Percentiles rank a stretch among this genome's conserved stretches.
These are phyloP conservation scores for Nicotiana rustica DNA, from an alignment of 305 asterid genomes.

Conservation along the genomic window DNA sequence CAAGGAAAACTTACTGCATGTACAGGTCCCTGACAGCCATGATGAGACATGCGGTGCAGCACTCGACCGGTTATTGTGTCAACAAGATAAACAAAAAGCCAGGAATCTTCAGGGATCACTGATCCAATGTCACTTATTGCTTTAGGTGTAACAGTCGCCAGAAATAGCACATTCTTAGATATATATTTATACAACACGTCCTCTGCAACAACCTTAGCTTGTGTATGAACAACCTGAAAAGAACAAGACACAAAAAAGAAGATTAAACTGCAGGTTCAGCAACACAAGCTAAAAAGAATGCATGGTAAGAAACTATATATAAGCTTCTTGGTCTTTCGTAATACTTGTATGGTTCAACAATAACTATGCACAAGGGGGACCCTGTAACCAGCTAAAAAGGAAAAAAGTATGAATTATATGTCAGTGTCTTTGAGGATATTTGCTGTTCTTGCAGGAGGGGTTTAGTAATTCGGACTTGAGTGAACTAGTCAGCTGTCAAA, in stretches of 20 bases:
- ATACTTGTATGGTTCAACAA: neutral
- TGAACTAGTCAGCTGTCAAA: neutral
- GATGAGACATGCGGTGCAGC: slow-evolving; percentile 87
- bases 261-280: slow-evolving; percentile 34
- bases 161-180: slow-evolving; percentile 85
- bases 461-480: neutral
- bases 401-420: neutral
- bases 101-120: slow-evolving; percentile 86
- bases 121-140: slow-evolving; percentile 88
- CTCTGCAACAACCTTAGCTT: slow-evolving; percentile 86
- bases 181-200: slow-evolving; percentile 93
- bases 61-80: slow-evolving; percentile 96
- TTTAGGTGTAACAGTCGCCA: slow-evolving; percentile 90
- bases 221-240: slow-evolving; percentile 92
- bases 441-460: neutral
- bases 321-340: neutral
- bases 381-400: neutral
- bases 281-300: slow-evolving; percentile 12
- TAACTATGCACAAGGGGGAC: neutral
- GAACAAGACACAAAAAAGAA: slow-evolving; percentile 36
- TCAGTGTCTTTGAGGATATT: neutral
- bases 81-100: slow-evolving; percentile 78
- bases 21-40: slow-evolving; percentile 95
- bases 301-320: neutral
- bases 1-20: slow-evolving; percentile 73